Conservation (phyloP, 345 rosid genomes). For the Eucalyptus regnans region DNA sequence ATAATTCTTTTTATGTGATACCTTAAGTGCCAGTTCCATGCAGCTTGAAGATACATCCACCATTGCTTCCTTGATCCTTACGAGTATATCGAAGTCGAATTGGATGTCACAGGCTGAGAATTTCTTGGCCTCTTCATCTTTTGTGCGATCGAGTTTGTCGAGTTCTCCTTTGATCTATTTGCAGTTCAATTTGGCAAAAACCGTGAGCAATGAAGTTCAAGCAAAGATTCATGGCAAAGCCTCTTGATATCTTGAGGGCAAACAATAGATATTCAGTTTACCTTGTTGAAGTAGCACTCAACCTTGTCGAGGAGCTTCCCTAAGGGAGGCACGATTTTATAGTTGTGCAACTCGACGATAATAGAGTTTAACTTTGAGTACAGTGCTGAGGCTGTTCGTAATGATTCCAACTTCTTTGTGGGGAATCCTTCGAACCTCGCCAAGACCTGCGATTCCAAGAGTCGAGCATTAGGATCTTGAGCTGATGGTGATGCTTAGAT, state of each 20-base stretch:
- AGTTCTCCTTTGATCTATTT: constrained; percentile 67
- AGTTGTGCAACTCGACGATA: constrained; percentile 42
- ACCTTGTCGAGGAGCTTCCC: constrained; percentile 59
- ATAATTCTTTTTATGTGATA: neutral
- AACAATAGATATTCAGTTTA: neutral
- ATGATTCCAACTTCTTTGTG: constrained; percentile 70
- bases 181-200: neutral
- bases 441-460: constrained; percentile 41
- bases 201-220: neutral
- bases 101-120: constrained; percentile 57
- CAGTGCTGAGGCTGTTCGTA: constrained; percentile 64
- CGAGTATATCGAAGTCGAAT: constrained; percentile 62
- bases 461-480: neutral
- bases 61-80: constrained; percentile 73
- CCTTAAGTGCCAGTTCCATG: constrained; percentile 88
- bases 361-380: constrained; percentile 41
- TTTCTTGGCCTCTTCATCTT: constrained; percentile 87
- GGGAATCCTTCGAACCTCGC: constrained; percentile 90
- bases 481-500: neutral
- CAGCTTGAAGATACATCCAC: constrained; percentile 90
- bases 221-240: neutral
- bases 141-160: constrained; percentile 63
- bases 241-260: neutral
- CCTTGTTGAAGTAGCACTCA: constrained; percentile 81
- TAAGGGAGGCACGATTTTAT: constrained; percentile 62